phyloP scores from a whole-genome alignment of 805 yeast species.

The Middelhovenomyces tepae region DNA sequence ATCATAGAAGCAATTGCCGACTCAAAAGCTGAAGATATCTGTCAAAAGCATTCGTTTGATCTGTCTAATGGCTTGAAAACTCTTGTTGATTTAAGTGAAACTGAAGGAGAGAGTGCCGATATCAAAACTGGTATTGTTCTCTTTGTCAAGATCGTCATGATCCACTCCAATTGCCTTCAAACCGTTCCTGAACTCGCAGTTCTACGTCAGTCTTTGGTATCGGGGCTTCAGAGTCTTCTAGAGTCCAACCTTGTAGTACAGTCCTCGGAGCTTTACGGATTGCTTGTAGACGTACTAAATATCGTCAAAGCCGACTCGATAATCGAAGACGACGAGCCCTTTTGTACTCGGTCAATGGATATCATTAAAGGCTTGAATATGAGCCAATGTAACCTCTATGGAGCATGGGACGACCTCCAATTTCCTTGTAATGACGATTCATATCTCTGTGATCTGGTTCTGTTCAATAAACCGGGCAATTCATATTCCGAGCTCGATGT shows the following conservation, averaged over 20 bases:
- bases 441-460: slow-evolving; percentile 17
- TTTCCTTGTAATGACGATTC: slow-evolving; percentile 3
- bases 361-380: too few species aligned
- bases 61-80: slow-evolving; percentile 12
- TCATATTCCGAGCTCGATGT: slow-evolving; percentile 32
- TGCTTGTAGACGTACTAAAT: slow-evolving; percentile 14
- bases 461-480: slow-evolving; percentile 23
- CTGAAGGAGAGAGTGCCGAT: slow-evolving; percentile 7
- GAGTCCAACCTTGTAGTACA: slow-evolving; percentile 10
- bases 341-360: too few species aligned
- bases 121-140: slow-evolving; percentile 16
- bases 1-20: slow-evolving; percentile 21
- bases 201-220: slow-evolving; percentile 2
- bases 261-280: slow-evolving; percentile 11
- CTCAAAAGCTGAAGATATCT: slow-evolving; percentile 12
- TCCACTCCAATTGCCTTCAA: slow-evolving; percentile 10
- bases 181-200: not conserved
- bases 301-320: too few species aligned
- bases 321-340: too few species aligned
- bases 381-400: too few species aligned
- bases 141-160: slow-evolving; percentile 21
- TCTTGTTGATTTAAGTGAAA: slow-evolving; percentile 11
- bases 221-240: slow-evolving; percentile 10
- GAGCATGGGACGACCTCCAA: too few species aligned
- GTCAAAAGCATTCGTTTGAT: slow-evolving; percentile 9